A percentile compares a stretch with the other conserved stretches of the same genome.
These are phyloP conservation scores for Ustilago vetiveriae DNA, from an alignment of 1,284 basidiomycete species.

Conservation along the genomic window DNA sequence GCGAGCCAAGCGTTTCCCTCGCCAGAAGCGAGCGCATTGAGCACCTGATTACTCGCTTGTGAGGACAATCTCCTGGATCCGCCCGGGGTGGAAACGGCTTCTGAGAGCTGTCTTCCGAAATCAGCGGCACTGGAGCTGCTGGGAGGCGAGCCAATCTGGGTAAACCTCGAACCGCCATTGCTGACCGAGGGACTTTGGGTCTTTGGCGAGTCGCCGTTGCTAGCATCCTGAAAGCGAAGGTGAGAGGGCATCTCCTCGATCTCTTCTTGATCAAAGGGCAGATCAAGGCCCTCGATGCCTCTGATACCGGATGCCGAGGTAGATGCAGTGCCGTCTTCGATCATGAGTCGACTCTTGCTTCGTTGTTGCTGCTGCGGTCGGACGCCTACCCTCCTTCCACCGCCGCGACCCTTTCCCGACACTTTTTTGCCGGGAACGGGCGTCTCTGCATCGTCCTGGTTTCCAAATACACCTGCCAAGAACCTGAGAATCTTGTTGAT, in stretches of 20 bases:
- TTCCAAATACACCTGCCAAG: conserved; percentile 89
- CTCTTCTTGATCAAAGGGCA: conserved; percentile 45
- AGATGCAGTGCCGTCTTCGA: conserved; percentile 35
- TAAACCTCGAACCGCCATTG: conserved; percentile 37
- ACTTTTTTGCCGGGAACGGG: conserved; percentile 30
- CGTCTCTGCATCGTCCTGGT: conserved; percentile 66
- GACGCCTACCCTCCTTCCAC: conserved; percentile 60
- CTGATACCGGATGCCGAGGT: conserved; percentile 4
- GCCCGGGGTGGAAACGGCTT: conserved; percentile 46
- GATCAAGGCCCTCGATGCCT: conserved; percentile 28
- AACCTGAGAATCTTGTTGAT: conserved; percentile 95
- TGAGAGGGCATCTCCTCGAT: conserved; percentile 50
- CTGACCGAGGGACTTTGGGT: conserved; percentile 10
- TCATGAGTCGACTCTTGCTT: conserved; percentile 44
- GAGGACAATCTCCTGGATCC: conserved; percentile 40
- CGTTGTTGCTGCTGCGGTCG: conserved; percentile 39
- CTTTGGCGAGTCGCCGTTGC: conserved; percentile 38
- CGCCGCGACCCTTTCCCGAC: conserved; percentile 29
- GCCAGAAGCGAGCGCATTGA: conserved; percentile 54
- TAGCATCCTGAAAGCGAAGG: conserved; percentile 41
- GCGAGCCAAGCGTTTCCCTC: conserved; percentile 58
- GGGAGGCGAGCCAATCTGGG: conserved; percentile 41
- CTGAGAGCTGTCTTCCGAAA: conserved; percentile 31
- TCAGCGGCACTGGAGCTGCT: conserved; percentile 15
- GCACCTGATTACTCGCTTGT: conserved; percentile 53